phyloP scores from a whole-genome alignment of 2,329 filamentous ascomycete genomes.

The Sodiomyces alkalinus region DNA sequence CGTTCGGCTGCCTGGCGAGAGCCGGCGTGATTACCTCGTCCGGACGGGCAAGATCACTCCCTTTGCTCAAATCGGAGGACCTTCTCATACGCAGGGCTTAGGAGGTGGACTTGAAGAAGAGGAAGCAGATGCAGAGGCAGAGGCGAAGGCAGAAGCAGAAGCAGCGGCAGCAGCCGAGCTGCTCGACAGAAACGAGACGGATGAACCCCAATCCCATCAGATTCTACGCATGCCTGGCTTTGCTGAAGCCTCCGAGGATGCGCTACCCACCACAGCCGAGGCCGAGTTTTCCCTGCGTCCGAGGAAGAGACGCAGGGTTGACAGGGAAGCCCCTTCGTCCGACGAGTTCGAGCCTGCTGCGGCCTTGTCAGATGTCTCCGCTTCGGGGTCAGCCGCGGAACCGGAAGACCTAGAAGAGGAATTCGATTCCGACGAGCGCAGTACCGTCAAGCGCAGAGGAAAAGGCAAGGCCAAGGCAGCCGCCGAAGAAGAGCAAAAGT shows the following conservation, averaged over 20 bases:
- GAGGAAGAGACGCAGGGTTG: conserved; percentile 36
- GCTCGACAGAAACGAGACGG: conserved; percentile 20
- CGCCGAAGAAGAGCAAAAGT: conserved; percentile 19
- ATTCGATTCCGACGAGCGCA: conserved; percentile 21
- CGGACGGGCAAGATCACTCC: conserved; percentile 96
- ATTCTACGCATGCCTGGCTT: conserved; percentile 62
- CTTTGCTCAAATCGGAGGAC: conserved; percentile 63
- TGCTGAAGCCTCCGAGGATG: conserved; percentile 30
- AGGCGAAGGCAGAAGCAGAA: conserved; percentile 33
- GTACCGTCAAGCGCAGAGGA: conserved; percentile 26
- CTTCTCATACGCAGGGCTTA: conserved; percentile 41
- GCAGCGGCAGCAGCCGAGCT: no score
- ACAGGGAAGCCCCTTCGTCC: conserved; percentile 16
- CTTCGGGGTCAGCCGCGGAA: conserved; percentile 15
- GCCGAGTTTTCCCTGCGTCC: conserved; percentile 43
- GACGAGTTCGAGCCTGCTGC: conserved; percentile 29
- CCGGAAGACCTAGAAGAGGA: no score
- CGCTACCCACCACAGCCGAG: conserved; percentile 16
- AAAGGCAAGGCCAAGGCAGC: conserved; percentile 26
- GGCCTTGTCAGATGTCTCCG: conserved; percentile 12
- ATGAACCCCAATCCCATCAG: conserved; percentile 51
- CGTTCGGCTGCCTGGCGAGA: conserved; percentile 61
- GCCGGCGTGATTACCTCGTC: conserved; percentile 76
- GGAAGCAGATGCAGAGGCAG: conserved; percentile 68
- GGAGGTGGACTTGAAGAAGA: conserved; percentile 52